phyloP scores from a whole-genome alignment of 2,329 filamentous ascomycete genomes.

The Lachnum nothofagi region DNA sequence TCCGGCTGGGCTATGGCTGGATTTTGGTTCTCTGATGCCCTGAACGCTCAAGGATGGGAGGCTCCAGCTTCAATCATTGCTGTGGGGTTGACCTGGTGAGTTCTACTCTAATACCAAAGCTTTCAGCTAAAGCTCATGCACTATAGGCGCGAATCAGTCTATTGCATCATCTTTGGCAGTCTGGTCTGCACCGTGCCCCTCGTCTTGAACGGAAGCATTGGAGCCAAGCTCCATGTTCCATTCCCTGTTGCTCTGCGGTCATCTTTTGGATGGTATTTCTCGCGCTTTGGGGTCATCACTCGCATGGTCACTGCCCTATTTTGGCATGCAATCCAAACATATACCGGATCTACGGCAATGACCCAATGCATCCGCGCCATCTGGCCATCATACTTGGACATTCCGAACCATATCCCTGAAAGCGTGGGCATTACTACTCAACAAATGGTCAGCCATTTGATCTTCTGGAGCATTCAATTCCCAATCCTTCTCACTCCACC shows the following conservation, averaged over 20 bases:
- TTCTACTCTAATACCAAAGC: neutral
- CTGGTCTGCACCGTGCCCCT: constrained; percentile 49
- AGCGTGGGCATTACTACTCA: constrained; percentile 51
- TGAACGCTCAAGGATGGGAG: constrained; percentile 43
- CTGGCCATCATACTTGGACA: constrained; percentile 48
- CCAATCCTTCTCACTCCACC: constrained; percentile 46
- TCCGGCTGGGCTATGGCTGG: constrained; percentile 37
- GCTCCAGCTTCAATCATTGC: constrained; percentile 43
- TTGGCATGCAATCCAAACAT: constrained; percentile 29
- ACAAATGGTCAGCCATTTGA: constrained; percentile 50
- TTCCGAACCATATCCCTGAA: constrained; percentile 47
- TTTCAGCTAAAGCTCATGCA: neutral
- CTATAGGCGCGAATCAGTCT: constrained; percentile 21
- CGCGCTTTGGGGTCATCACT: constrained; percentile 36
- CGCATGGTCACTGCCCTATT: constrained; percentile 33
- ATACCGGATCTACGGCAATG: constrained; percentile 33
- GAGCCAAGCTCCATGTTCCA: constrained; percentile 42
- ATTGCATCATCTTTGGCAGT: constrained; percentile 51
- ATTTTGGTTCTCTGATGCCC: constrained; percentile 43
- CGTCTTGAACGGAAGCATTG: constrained; percentile 43
- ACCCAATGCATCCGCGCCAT: constrained; percentile 42
- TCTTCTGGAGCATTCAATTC: constrained; percentile 33
- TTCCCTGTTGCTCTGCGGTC: constrained; percentile 42
- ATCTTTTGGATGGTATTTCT: constrained; percentile 43
- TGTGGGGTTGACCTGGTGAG: constrained; percentile 39